Evolutionary conservation across 495 filamentous ascomycete species (phyloP).

Genomic region (Poronia punctata): DNA sequence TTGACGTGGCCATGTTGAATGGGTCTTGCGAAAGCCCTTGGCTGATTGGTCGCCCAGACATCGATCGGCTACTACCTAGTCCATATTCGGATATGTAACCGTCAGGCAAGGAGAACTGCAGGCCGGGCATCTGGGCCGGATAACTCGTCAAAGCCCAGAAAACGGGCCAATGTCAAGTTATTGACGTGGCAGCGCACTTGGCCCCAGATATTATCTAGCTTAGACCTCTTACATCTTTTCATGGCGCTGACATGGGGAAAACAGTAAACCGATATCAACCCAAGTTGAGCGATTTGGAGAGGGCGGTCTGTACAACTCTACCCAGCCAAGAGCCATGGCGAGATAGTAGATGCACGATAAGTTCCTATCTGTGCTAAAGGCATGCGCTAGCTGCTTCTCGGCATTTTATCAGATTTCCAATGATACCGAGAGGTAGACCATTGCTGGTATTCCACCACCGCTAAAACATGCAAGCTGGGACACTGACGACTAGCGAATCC

Average conservation of each 20-base stretch:
- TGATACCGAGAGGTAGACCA: no score
- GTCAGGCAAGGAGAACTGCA: constrained; percentile 11
- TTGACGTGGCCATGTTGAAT: constrained; percentile 8
- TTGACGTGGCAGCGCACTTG: constrained; percentile 12
- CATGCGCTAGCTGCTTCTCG: no score
- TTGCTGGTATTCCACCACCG: no score
- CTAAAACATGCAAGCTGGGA: no score
- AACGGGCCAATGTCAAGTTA: constrained; percentile 9
- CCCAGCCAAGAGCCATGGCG: no score
- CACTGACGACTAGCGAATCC: no score
- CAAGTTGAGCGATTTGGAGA: no score
- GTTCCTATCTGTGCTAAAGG: no score
- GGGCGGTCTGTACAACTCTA: no score
- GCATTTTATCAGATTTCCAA: no score
- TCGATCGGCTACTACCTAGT: constrained; percentile 5
- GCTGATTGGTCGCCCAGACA: constrained; percentile 6
- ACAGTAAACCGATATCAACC: constrained; percentile 2
- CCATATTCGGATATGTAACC: constrained; percentile 5
- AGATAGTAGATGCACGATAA: no score
- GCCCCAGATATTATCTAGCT: not conserved
- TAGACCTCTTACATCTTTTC: not conserved
- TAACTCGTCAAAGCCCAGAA: constrained; percentile 7
- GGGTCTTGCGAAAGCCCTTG: not conserved
- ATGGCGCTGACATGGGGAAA: constrained; percentile 5
- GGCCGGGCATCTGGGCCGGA: constrained; percentile 8